Evolutionary conservation across 345 rosid species (phyloP), one percentile per base, ranked within the genome.

Genomic region (Heritiera littoralis): DNA sequence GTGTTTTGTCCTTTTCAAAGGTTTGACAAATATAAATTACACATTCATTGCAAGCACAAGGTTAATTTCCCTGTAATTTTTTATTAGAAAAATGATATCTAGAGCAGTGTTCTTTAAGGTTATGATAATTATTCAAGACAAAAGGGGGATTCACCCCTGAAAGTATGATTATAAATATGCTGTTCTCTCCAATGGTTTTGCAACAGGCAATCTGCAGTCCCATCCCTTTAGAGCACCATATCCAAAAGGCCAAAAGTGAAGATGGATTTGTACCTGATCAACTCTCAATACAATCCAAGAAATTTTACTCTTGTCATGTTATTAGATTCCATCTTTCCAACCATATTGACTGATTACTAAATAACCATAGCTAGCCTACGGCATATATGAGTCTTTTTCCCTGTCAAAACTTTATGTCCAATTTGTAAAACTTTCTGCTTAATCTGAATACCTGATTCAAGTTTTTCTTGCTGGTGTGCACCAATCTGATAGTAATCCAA

Each of bases 151-250:
- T 67, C 38, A 6, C 38, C 56, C 9, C 1, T 4, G 2, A 41
- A 66, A 18, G 41, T n/a, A 40, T 0, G 46, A 46, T 72, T 18
- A 38, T 10, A 11, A 72, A 18, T 72, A 54, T 54, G 43, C 18
- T 18, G 54, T 54, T 72, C 18, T 2, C 18, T 5, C 64, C 64
- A 72, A 72, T 55, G 64, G 38, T 38, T 72, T 72, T 0, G 59
- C 76, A 18, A 54, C 76, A 72, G 49, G 41, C 48, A 72, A 54
- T 9, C 40, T 72, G 76, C 17, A 32, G 76, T 35, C 75, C 76
- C 76, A 54, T 52, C 76, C 48, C 13, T 72, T 41, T 14, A 71
- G 49, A 71, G 75, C 59, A 49, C 43, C 75, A 32, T 17, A 32
- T 9, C 30, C 17, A 35, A 38, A 38, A 35, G 20, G 0, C 69